Base-by-base conservation (phyloP, 2,329 filamentous ascomycete genomes). In the Chalaropsis ovoidea region DNA sequence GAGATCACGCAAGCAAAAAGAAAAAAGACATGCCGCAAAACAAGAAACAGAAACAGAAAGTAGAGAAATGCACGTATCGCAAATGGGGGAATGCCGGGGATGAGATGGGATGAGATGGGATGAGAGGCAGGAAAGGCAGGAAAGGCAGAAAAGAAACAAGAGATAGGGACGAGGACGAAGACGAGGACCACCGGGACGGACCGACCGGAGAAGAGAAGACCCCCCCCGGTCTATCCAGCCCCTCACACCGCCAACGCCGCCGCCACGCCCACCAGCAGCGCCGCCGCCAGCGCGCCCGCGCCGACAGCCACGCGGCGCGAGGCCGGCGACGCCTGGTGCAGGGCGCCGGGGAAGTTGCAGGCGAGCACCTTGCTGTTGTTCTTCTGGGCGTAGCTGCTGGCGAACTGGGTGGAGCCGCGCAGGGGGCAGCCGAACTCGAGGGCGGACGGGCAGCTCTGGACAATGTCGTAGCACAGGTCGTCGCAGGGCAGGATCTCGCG, bases 401-500 rank as follows among this genome's bases (percentile, higher is more conserved):
- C 69, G 64, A 76, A 78, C 61, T 72, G 73, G 8, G 69, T 65
- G 45, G 74, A 71, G 22, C 70, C 69, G 2, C 73, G 71, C 42
- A 71, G 72, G 4, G 94, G 93, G 75, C 94, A 99, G 0, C 73
- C 76, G 71, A 99, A 96, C 0, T 81, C 79, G 70, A 99, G 77
- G 0, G 80, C 76, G 0, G 90, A 81, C 0, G 94, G 93, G 75
- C 94, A 99, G 72, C 83, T 90, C 75, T 88, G 86, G 11, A 95
- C 89, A 1, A 99, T 80, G 64, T 87, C 84, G 73, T 91, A 94
- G 77, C 94, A 99, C 62, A 96, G 77, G 69, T 95, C 88, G 68
- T 89, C 83, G 72, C 93, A 97, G 0, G 94, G 94, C 8, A 96
- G 77, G 22, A 97, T 79, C 77, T 99, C 94, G 73, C 92, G 95